Conservation (phyloP, 805 yeast species). For the Candida maris region DNA sequence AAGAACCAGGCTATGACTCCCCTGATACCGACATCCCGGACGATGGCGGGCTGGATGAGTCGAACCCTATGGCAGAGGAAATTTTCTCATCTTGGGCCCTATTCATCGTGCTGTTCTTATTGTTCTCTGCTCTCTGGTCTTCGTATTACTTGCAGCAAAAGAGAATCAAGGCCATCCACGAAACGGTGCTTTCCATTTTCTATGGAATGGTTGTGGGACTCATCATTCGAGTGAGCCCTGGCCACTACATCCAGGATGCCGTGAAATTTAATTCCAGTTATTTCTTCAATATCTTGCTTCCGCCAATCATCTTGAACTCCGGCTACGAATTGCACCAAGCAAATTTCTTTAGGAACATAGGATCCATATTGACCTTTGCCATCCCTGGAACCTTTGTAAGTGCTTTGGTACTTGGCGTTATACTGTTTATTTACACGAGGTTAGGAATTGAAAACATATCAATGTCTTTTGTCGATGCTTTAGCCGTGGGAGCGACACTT, state of each 20-base stretch:
- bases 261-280: slow-evolving; percentile 93
- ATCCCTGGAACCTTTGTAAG: slow-evolving; percentile 95
- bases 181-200: slow-evolving; percentile 91
- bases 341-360: slow-evolving; percentile 88
- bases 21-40: slow-evolving; percentile 49
- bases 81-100: slow-evolving; percentile 97
- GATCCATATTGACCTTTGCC: slow-evolving; percentile 88
- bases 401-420: slow-evolving; percentile 84
- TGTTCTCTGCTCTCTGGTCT: slow-evolving; percentile 91
- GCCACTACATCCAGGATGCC: slow-evolving; percentile 95
- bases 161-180: slow-evolving; percentile 93
- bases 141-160: slow-evolving; percentile 88
- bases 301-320: slow-evolving; percentile 93
- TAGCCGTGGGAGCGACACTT: slow-evolving; percentile 95
- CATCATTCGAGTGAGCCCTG: slow-evolving; percentile 86
- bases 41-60: slow-evolving; percentile 47
- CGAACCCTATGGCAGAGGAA: slow-evolving; percentile 89
- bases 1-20: slow-evolving; percentile 32
- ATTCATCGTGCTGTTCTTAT: slow-evolving; percentile 73
- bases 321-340: slow-evolving; percentile 97
- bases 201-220: slow-evolving; percentile 96
- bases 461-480: slow-evolving; percentile 93
- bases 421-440: slow-evolving; percentile 85
- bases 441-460: slow-evolving; percentile 85
- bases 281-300: slow-evolving; percentile 88